These are phyloP conservation scores for Gloeophyllum trabeum DNA, from an alignment of 768 basidiomycete species.

Conservation along the genomic window DNA sequence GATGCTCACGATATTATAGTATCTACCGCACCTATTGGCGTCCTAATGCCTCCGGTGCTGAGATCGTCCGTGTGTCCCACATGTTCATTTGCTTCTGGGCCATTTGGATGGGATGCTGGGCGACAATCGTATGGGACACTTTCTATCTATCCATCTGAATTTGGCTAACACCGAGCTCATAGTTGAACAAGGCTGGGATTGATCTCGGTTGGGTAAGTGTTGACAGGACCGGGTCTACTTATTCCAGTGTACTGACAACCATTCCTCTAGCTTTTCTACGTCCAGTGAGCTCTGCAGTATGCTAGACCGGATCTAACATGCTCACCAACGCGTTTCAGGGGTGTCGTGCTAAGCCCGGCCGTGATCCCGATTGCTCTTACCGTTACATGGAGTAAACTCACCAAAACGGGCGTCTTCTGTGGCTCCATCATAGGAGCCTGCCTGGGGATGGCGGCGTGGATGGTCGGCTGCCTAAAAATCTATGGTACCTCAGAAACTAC, in stretches of 20 bases:
- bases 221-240: too few relatives aligned
- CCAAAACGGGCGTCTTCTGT: conserved; percentile 24
- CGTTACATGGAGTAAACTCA: conserved; percentile 35
- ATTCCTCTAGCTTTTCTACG: conserved; percentile 26
- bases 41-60: conserved; percentile 17
- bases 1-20: conserved; percentile 8
- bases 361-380: conserved; percentile 38
- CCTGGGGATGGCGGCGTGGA: conserved; percentile 37
- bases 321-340: conserved; percentile 17
- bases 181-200: conserved; percentile 33
- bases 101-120: conserved; percentile 26
- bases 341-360: conserved; percentile 35
- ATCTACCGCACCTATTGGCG: conserved; percentile 22
- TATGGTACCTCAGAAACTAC: conserved; percentile 18
- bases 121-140: conserved; percentile 17
- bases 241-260: too few relatives aligned
- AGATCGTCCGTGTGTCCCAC: conserved; percentile 23
- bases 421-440: conserved; percentile 30
- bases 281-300: conserved; percentile 23
- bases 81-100: conserved; percentile 22
- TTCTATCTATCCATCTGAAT: not conserved
- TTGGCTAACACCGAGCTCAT: not conserved
- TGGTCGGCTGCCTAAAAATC: conserved; percentile 39
- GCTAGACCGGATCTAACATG: not conserved
- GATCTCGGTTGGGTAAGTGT: conserved; percentile 34